Base-by-base conservation (phyloP, 1,284 basidiomycete species). In the Leccinum solheimii region DNA sequence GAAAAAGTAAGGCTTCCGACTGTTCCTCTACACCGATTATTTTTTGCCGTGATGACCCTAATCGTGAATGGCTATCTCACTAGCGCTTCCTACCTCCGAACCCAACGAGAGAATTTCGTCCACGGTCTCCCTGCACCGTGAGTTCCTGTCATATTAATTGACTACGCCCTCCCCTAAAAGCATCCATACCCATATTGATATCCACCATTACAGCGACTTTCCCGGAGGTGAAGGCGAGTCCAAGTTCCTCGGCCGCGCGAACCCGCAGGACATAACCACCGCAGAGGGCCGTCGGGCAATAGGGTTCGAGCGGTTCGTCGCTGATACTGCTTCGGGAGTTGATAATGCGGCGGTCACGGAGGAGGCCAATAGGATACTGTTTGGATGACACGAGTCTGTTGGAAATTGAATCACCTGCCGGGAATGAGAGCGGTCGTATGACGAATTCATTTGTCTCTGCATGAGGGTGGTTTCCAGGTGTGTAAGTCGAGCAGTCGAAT, bases 181-280 rank as follows among this genome's bases (percentile, higher is more conserved):
- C 7, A 26, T 50, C 23, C 48, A 7, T 19, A 23, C 23, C 14
- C 50, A 30, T n/a, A 10, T 52, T 32, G 50, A 45, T 13, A 11
- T 11, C 10, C 10, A 11, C 5, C 13, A 21, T 52, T 32, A n/a
- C 50, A 86, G 83, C 1, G 90, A 94, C 69, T 93, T 92, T 67
- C 90, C 91, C 0, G 85, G 87, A 11, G 91, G 91, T 1, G 80
- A 80, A 45, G 90, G 91, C 19, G 91, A 94, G 76, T 80, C 80
- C 1, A 62, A 62, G 3, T 91, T 89, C 68, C 61, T 72, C 0
- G 84, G 82, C 2, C 80, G 85, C 6, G 86, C 76, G 0, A 76
- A 68, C 0, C 65, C 72, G 1, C 74, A 74, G 1, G 82, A 87
- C 61, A 72, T 89, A 32, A 64, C 62, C n/a, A 70, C 70, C 9